phyloP scores from a whole-genome alignment of 176 grass and related monocot genomes.

The Oropetium thomaeum region DNA sequence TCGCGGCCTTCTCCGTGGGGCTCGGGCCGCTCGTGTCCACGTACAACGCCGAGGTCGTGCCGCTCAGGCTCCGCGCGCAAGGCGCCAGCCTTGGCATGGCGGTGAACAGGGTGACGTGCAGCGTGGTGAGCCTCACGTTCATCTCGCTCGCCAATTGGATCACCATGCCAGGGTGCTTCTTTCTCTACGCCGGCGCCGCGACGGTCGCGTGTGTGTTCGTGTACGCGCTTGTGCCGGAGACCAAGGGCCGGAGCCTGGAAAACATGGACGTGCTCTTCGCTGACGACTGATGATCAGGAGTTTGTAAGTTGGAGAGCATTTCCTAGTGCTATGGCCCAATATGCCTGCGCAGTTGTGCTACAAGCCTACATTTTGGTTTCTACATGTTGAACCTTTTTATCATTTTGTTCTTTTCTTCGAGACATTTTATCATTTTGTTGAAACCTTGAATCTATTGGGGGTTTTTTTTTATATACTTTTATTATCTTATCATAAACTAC shows the following conservation, averaged over 20 bases:
- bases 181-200: conserved; percentile 38
- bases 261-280: conserved; percentile 51
- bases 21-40: conserved; percentile 8
- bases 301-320: too few species aligned
- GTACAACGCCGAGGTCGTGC: conserved; percentile 47
- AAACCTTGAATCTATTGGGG: too few species aligned
- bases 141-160: conserved; percentile 48
- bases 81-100: conserved; percentile 35
- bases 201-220: conserved; percentile 28
- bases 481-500: too few species aligned
- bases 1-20: conserved; percentile 41
- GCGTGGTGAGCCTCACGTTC: conserved; percentile 48
- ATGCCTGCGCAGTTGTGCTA: too few species aligned
- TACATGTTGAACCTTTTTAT: too few species aligned
- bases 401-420: too few species aligned
- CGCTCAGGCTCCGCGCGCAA: conserved; percentile 42
- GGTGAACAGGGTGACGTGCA: conserved; percentile 41
- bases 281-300: too few species aligned
- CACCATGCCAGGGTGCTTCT: conserved; percentile 56
- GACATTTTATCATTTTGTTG: too few species aligned
- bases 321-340: too few species aligned
- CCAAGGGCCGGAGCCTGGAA: conserved; percentile 43
- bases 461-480: too few species aligned
- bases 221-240: conserved; percentile 48
- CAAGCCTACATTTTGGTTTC: too few species aligned